A percentile compares a stretch with the other conserved stretches of the same genome.
Evolutionary conservation across 345 rosid species (phyloP).

Genomic region (Salix koriyanagi): DNA sequence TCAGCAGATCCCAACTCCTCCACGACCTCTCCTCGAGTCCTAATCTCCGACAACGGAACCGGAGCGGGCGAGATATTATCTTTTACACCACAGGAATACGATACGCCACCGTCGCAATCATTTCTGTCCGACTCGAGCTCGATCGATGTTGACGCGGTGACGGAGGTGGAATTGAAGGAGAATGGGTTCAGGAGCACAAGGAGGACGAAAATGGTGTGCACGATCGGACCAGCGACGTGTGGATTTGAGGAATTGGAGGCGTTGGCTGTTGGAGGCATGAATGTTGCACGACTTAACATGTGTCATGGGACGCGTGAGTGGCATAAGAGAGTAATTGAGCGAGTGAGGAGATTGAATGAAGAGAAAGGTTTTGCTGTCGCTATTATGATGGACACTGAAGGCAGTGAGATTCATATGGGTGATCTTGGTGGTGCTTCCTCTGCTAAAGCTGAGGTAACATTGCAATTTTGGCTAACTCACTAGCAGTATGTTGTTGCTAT

Average conservation of each 20-base stretch:
- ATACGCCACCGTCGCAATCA: background rate
- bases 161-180: slow-evolving; percentile 93
- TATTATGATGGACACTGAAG: slow-evolving; percentile 99
- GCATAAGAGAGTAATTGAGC: slow-evolving; percentile 75
- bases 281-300: slow-evolving; percentile 93
- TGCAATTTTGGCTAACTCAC: background rate
- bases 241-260: slow-evolving; percentile 87
- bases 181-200: slow-evolving; percentile 98
- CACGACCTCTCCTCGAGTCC: slow-evolving; percentile 32
- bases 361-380: slow-evolving; percentile 98
- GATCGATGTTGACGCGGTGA: slow-evolving; percentile 83
- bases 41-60: slow-evolving; percentile 54
- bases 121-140: slow-evolving; percentile 24
- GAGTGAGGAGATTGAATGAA: slow-evolving; percentile 79
- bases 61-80: slow-evolving; percentile 8
- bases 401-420: slow-evolving; percentile 99
- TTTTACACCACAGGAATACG: background rate
- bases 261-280: slow-evolving; percentile 95
- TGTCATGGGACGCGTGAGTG: slow-evolving; percentile 94
- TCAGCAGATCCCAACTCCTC: slow-evolving; percentile 42
- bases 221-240: slow-evolving; percentile 88
- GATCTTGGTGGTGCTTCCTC: slow-evolving; percentile 89
- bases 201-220: slow-evolving; percentile 91
- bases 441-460: slow-evolving; percentile 74
- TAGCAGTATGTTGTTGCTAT: background rate